Conservation (phyloP, 768 basidiomycete species). For the Ramaria sp. region DNA sequence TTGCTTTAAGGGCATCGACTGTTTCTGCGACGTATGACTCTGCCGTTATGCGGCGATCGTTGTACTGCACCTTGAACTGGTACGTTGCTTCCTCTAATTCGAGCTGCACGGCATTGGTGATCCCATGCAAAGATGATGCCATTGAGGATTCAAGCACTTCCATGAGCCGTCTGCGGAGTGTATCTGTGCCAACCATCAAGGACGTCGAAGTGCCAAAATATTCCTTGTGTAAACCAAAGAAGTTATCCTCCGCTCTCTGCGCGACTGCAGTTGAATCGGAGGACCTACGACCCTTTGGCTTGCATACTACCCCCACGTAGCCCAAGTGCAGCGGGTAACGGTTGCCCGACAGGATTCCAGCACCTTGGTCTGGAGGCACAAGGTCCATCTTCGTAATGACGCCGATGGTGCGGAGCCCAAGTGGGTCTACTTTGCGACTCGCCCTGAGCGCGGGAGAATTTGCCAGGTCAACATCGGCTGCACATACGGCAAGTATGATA, state of each 20-base stretch:
- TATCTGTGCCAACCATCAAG: slow-evolving; percentile 86
- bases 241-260: slow-evolving; percentile 51
- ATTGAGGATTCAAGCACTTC: slow-evolving; percentile 96
- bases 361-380: slow-evolving; percentile 77
- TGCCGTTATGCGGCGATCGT: slow-evolving; percentile 87
- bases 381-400: slow-evolving; percentile 99
- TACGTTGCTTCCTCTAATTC: slow-evolving; percentile 96
- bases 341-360: slow-evolving; percentile 71
- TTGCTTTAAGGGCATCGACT: slow-evolving; percentile 81
- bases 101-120: slow-evolving; percentile 93
- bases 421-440: slow-evolving; percentile 86
- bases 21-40: slow-evolving; percentile 98
- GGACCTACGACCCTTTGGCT: slow-evolving; percentile 49
- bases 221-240: slow-evolving; percentile 52
- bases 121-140: slow-evolving; percentile 90
- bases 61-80: slow-evolving; percentile 98
- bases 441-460: slow-evolving; percentile 94
- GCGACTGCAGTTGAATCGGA: slow-evolving; percentile 38
- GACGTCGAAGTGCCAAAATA: slow-evolving; percentile 50
- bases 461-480: slow-evolving; percentile 96
- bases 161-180: slow-evolving; percentile 84
- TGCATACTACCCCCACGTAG: slow-evolving; percentile 94
- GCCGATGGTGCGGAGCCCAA: slow-evolving; percentile 92
- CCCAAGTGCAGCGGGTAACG: slow-evolving; percentile 96
- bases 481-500: slow-evolving; percentile 96